phyloP scores from a whole-genome alignment of 441 rosid genomes.

The Corymbia calophylla region DNA sequence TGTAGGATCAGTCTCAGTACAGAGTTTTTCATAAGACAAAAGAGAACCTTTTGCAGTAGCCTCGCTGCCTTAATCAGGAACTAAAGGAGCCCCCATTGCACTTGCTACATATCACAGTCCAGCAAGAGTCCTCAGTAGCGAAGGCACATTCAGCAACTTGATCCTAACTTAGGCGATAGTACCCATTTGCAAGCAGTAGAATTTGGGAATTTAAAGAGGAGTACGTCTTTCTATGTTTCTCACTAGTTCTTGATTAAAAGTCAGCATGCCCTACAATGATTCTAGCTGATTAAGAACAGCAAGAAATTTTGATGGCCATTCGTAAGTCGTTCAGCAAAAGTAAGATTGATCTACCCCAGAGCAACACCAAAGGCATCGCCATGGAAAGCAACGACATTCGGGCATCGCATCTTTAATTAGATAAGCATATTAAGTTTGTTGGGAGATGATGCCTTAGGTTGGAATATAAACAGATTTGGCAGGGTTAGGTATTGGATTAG shows the following conservation, averaged over 20 bases:
- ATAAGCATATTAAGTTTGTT: background rate
- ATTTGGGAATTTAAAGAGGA: background rate
- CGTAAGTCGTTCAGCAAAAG: background rate
- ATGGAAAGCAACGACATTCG: background rate
- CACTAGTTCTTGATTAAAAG: background rate
- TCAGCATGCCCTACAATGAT: background rate
- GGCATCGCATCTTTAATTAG: background rate
- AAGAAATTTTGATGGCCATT: background rate
- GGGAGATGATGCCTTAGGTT: slow-evolving; percentile 24
- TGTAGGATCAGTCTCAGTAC: background rate
- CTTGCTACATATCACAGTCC: background rate
- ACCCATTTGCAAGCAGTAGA: background rate
- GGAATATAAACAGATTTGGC: slow-evolving; percentile 27
- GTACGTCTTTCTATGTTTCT: background rate
- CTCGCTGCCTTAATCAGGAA: background rate
- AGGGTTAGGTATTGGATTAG: slow-evolving; percentile 43
- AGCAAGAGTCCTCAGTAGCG: background rate
- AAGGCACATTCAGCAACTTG: background rate
- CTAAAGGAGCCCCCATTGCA: background rate
- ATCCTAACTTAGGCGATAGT: background rate
- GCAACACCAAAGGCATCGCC: background rate
- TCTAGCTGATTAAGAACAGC: background rate
- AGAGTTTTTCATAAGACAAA: background rate
- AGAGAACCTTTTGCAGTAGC: background rate
- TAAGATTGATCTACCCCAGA: background rate